Evolutionary conservation across 75 land plant species (phyloP).

Genomic region (Pinus tabuliformis): DNA sequence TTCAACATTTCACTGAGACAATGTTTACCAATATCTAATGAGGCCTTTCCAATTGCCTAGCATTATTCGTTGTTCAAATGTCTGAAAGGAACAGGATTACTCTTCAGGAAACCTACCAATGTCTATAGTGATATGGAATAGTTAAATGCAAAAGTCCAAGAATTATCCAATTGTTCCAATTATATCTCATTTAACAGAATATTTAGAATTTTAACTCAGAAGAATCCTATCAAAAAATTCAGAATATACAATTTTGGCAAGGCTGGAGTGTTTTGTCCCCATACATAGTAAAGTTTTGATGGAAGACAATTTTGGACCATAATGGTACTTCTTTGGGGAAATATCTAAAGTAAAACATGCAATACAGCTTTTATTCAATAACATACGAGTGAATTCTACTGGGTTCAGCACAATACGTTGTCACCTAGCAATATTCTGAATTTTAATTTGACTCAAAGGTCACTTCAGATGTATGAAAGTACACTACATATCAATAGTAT

Average conservation of each 20-base stretch:
- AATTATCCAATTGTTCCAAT: not conserved
- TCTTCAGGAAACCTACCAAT: too few relatives aligned
- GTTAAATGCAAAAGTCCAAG: not conserved
- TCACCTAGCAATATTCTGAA: not conserved
- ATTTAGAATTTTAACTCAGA: not conserved
- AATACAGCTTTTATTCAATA: not conserved
- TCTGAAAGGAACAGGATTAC: not conserved
- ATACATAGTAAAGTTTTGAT: not conserved
- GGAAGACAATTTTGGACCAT: not conserved
- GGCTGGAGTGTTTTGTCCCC: not conserved
- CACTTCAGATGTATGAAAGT: not conserved
- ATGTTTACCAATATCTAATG: not conserved
- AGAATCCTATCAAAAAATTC: not conserved
- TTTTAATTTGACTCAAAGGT: not conserved
- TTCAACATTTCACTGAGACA: not conserved
- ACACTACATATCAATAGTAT: not conserved
- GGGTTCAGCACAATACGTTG: not conserved
- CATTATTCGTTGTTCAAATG: not conserved
- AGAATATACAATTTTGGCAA: not conserved
- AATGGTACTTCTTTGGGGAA: not conserved
- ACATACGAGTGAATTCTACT: not conserved
- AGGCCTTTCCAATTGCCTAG: not conserved
- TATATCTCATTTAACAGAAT: not conserved
- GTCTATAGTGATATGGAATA: not conserved
- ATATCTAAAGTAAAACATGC: not conserved